Conservation (phyloP, 2,329 filamentous ascomycete genomes). For the Myotisia sp. region DNA sequence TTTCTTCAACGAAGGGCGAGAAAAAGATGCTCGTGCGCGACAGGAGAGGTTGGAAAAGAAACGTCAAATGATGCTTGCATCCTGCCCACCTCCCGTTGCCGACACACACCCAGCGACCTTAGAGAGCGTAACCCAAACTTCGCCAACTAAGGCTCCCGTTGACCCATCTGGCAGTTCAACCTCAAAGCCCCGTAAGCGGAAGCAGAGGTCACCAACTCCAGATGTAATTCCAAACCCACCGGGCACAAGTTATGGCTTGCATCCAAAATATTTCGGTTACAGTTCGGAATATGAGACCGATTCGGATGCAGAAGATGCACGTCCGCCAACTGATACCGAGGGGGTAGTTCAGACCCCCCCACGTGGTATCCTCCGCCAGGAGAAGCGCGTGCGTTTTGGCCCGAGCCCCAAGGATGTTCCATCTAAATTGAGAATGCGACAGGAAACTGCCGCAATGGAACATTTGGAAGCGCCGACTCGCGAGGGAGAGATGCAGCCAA, state of each 20-base stretch:
- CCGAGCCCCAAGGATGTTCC: slow-evolving; percentile 22
- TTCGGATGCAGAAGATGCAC: slow-evolving; percentile 9
- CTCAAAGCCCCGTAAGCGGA: slow-evolving; percentile 19
- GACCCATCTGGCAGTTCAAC: too few species aligned
- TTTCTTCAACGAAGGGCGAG: too few species aligned
- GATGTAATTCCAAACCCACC: slow-evolving; percentile 29
- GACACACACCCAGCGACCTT: too few species aligned
- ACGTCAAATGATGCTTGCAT: too few species aligned
- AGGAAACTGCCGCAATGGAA: background rate
- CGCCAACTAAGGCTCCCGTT: too few species aligned
- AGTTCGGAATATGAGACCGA: slow-evolving; percentile 22
- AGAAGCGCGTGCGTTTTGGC: slow-evolving; percentile 24
- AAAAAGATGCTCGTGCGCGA: too few species aligned
- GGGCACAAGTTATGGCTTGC: slow-evolving; percentile 29
- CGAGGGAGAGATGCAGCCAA: background rate
- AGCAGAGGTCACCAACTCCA: slow-evolving; percentile 27
- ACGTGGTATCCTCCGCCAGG: slow-evolving; percentile 10
- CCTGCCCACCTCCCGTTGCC: too few species aligned
- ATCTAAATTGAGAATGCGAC: slow-evolving; percentile 14
- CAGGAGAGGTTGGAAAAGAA: too few species aligned
- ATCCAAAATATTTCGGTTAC: slow-evolving; percentile 26
- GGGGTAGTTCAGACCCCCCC: slow-evolving; percentile 1
- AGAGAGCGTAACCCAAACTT: too few species aligned
- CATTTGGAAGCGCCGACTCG: too few species aligned
- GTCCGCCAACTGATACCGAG: background rate